These are phyloP conservation scores for Hibiscus mutabilis DNA, from an alignment of 345 rosid genomes.

Conservation along the genomic window DNA sequence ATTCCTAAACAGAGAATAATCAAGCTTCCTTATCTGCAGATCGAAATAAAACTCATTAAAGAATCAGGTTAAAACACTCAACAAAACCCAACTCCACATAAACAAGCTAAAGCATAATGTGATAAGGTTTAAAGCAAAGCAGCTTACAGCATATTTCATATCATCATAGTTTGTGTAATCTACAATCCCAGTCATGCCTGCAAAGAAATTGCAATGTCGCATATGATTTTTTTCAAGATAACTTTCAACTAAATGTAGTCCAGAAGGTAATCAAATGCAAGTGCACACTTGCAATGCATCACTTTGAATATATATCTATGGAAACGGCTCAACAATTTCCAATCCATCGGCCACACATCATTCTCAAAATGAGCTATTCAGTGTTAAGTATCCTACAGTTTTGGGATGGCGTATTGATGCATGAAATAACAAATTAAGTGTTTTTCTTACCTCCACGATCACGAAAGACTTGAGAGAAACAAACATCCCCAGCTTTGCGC, in stretches of 20 bases:
- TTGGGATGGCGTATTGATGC: background rate
- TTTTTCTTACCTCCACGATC: constrained; percentile 61
- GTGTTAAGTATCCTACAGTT: background rate
- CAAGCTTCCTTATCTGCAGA: constrained; percentile 72
- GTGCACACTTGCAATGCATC: background rate
- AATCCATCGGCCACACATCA: background rate
- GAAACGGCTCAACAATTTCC: background rate
- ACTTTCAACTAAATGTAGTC: background rate
- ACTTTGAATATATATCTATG: background rate
- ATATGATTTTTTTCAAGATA: background rate
- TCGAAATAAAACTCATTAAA: constrained; percentile 4
- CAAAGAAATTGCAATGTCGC: constrained; percentile 8
- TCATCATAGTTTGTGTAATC: constrained; percentile 86
- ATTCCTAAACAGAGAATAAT: constrained; percentile 80
- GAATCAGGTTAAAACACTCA: background rate
- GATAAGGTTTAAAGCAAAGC: background rate
- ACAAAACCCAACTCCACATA: background rate
- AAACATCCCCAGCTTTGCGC: constrained; percentile 98
- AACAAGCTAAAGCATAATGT: background rate
- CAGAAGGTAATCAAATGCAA: background rate
- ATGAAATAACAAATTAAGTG: background rate
- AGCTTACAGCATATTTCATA: constrained; percentile 93
- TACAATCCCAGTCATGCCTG: constrained; percentile 87
- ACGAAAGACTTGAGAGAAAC: constrained; percentile 87
- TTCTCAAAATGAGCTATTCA: background rate